Base-by-base conservation (phyloP, 1,139 yeast species). In the Sugiyamaella neomexicana region DNA sequence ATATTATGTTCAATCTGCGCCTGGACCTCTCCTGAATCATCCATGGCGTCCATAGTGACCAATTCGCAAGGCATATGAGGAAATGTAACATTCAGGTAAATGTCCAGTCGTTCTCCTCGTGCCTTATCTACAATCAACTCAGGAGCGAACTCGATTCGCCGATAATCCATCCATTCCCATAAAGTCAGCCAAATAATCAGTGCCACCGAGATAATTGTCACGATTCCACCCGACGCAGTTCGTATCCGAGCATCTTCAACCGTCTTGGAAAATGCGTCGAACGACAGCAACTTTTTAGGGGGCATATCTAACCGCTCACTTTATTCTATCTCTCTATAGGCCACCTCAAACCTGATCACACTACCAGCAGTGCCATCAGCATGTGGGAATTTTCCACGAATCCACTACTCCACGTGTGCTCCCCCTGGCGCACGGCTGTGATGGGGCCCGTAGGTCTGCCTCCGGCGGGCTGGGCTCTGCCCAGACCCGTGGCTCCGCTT, bases 221-320 rank as follows among this genome's bases (percentile, higher is more conserved):
- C 88, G 39, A 89, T 66, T 1, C 97, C 99, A 51, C 99, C 99
- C 5, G 93, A 79, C 2, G 91, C 79, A 2, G 99, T 93, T 61
- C 87, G 83, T 58, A 93, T 82, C 55, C 89, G 80, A 5, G 96
- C 96, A 69, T 93, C 99, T 65, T 91, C 98, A 45, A 89, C 91
- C 5, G 98, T 89, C 72, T 90, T 91, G 34, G 96, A 84, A 71
- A 93, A 93, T 10, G 96, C 97, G 71, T 93, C 99, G 58, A 87
- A 76, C 42, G 85, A 80, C 54, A 87, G 74, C 60, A 89, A 75
- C 58, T 52, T 46, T 41, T 53, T 58, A 17, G 59, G 56, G 12
- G 59, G 48, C 60, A 56, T 58, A 3, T 34, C 34, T 29, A 9
- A 29, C 34, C 34, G 3, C 25, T 20, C 25, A 5, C 25, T 20